These are phyloP conservation scores for Globisporangium nunn DNA, from an alignment of 352 stramenopile species.

Conservation along the genomic window DNA sequence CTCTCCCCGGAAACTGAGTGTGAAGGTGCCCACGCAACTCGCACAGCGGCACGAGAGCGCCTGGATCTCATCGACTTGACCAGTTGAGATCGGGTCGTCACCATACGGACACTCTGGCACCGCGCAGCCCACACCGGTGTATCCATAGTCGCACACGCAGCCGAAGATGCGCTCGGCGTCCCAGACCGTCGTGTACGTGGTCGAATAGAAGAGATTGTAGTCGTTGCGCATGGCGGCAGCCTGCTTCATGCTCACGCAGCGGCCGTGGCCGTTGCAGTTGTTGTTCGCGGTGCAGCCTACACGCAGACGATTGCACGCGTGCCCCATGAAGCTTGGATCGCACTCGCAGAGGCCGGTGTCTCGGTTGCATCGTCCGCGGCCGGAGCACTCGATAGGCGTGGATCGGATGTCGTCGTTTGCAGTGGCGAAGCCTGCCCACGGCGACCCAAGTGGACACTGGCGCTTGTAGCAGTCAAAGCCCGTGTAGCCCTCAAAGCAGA, in stretches of 20 bases:
- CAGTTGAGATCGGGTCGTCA: conserved; percentile 76
- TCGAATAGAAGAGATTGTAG: conserved; percentile 49
- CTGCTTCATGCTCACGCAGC: conserved; percentile 76
- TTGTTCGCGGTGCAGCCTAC: conserved; percentile 47
- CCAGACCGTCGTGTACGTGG: conserved; percentile 62
- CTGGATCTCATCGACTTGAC: conserved; percentile 77
- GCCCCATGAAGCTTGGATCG: conserved; percentile 59
- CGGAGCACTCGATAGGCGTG: conserved; percentile 51
- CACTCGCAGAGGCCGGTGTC: conserved; percentile 73
- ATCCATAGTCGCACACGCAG: conserved; percentile 88
- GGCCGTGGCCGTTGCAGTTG: conserved; percentile 86
- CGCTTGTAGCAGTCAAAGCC: conserved; percentile 84
- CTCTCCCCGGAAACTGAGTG: conserved; percentile 45
- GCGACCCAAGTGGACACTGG: conserved; percentile 58
- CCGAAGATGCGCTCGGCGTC: conserved; percentile 81
- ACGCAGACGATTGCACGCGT: conserved; percentile 52
- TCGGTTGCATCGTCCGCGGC: conserved; percentile 71
- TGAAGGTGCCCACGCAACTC: conserved; percentile 57
- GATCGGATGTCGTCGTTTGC: conserved; percentile 36
- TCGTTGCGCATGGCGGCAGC: conserved; percentile 45
- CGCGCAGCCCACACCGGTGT: conserved; percentile 82
- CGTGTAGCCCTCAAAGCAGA: conserved; percentile 79
- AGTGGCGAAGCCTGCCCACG: conserved; percentile 50
- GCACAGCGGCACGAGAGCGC: conserved; percentile 56
- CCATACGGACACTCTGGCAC: conserved; percentile 77